These are phyloP conservation scores for Globisporangium ultimum DNA, from an alignment of 352 stramenopile genomes.

Conservation along the genomic window DNA sequence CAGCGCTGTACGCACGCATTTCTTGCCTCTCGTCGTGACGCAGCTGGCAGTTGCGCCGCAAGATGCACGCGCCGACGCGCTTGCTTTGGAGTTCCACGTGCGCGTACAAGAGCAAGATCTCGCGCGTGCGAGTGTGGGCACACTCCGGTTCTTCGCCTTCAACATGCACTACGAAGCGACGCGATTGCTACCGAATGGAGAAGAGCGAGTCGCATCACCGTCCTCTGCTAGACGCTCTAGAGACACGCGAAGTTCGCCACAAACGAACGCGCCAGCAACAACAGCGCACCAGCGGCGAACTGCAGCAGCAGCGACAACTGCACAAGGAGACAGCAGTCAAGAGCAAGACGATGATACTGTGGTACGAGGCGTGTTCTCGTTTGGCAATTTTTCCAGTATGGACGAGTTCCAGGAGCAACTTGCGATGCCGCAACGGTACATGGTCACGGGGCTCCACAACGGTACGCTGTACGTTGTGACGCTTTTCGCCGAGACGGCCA, in stretches of 20 bases:
- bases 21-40: slow-evolving; percentile 30
- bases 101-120: slow-evolving; percentile 42
- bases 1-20: slow-evolving; percentile 44
- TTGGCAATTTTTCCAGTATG: slow-evolving; percentile 34
- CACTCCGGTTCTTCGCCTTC: slow-evolving; percentile 40
- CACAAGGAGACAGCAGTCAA: background rate
- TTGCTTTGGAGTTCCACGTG: slow-evolving; percentile 42
- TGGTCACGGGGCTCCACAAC: slow-evolving; percentile 38
- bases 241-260: background rate
- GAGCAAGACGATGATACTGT: slow-evolving; percentile 1
- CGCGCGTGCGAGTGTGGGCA: slow-evolving; percentile 17
- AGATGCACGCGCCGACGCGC: slow-evolving; percentile 36
- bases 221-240: too few species aligned
- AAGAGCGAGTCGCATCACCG: too few species aligned
- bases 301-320: background rate
- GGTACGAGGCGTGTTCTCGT: slow-evolving; percentile 23
- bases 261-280: slow-evolving; percentile 14
- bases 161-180: slow-evolving; percentile 50
- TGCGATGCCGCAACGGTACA: slow-evolving; percentile 22
- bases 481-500: slow-evolving; percentile 43
- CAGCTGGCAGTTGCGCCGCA: slow-evolving; percentile 19
- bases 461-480: slow-evolving; percentile 43
- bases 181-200: background rate
- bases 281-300: slow-evolving; percentile 1
- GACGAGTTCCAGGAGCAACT: slow-evolving; percentile 28